phyloP scores from a whole-genome alignment of 306 rosid species.

The Dryas alaskensis region DNA sequence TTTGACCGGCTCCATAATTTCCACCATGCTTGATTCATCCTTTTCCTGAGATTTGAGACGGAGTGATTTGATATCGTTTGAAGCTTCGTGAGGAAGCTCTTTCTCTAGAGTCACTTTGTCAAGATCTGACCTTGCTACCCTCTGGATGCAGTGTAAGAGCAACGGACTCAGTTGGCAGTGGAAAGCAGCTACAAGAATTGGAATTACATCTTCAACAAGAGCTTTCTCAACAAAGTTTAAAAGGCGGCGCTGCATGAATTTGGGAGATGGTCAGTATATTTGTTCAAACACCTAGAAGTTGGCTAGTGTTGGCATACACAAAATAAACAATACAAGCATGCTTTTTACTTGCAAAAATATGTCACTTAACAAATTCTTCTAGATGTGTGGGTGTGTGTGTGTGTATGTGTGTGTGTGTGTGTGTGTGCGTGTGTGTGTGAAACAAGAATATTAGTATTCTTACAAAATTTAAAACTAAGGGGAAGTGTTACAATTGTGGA shows the following conservation, averaged over 20 bases:
- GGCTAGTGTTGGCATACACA: neutral
- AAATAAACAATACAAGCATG: neutral
- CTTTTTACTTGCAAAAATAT: neutral
- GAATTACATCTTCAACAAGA: conserved; percentile 75
- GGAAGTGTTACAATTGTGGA: neutral
- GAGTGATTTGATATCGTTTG: conserved; percentile 43
- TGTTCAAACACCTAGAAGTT: neutral
- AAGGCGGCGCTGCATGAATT: conserved; percentile 69
- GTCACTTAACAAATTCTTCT: neutral
- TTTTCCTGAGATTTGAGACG: conserved; percentile 36
- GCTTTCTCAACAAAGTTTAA: conserved; percentile 79
- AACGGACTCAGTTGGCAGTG: conserved; percentile 65
- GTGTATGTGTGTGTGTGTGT: too few species aligned
- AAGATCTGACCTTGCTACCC: conserved; percentile 68
- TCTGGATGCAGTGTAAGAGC: conserved; percentile 52
- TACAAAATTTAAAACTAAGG: neutral
- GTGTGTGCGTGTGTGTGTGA: too few species aligned
- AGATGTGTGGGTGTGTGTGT: neutral
- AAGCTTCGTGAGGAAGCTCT: conserved; percentile 66
- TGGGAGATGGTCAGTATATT: conserved; percentile 15
- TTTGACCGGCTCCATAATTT: conserved; percentile 29
- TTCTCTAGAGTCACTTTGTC: conserved; percentile 58
- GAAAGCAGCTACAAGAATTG: conserved; percentile 64
- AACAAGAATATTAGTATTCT: neutral
- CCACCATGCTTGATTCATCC: conserved; percentile 34